Base-by-base conservation (phyloP, 352 stramenopile genomes). In the Pythium pyrilobum region DNA sequence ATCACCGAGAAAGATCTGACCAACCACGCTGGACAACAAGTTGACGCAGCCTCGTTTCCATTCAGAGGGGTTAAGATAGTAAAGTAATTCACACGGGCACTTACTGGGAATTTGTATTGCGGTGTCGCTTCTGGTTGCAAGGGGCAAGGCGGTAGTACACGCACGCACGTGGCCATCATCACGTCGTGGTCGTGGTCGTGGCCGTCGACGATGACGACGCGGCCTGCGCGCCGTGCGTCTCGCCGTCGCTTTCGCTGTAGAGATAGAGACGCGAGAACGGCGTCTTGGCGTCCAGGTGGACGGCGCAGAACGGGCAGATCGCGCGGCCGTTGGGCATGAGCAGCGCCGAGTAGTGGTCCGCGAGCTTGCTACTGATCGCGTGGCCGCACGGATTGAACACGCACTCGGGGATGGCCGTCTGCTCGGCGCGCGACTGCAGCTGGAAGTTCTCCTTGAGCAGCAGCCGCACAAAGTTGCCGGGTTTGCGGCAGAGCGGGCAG, bases 361-460 rank as follows among this genome's bases (percentile, higher is more conserved):
- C 81, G 18, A 89, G 67, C 24, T 78, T 81, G 39, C 48, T 63
- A 44, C 77, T 89, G 56, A 88, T 88, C 9, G 80, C 74, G 42
- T 92, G 81, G n/a, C 81, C 81, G 49, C 81, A 92, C 21, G 81
- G 81, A 60, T 92, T 92, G 23, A 92, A 74, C 1, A 92, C 81
- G 40, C 74, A 89, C 63, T 89, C 81, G 20, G 81, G 81, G 41
- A 89, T 75, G 3, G 62, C 59, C 16, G 74, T 67, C 16, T 76
- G 81, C 42, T 89, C 81, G 8, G 74, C 74, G 0, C 58, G 64
- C 3, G 75, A 76, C 38, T 87, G 64, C 15, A 92, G 56, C 57
- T 87, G 75, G 24, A 77, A 87, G 37, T 90, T 89, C 32, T 88
- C 76, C 50, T 88, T 88, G 4, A 92, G 64, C 39, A 85, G 48